These are phyloP conservation scores for Macaranga tanarius DNA, from an alignment of 441 rosid species.

Conservation along the genomic window DNA sequence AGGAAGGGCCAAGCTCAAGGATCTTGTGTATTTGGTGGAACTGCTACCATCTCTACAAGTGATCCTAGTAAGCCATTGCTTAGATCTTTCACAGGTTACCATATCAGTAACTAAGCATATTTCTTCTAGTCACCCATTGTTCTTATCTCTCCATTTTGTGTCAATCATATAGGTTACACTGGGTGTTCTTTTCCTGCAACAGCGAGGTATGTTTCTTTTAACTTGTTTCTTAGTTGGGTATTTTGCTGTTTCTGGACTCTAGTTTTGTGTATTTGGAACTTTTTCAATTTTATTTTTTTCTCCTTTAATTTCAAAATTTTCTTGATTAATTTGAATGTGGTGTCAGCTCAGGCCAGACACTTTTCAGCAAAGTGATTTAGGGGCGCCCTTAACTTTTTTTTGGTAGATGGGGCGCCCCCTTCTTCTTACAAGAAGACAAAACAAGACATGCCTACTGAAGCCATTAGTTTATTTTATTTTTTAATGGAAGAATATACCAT, in stretches of 20 bases:
- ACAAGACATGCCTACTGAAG: constrained; percentile 1
- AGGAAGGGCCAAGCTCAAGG: constrained; percentile 59
- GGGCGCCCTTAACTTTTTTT: constrained; percentile 1
- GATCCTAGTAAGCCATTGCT: constrained; percentile 63
- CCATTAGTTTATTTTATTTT: neutral
- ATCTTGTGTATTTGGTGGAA: constrained; percentile 65
- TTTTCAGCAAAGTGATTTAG: neutral
- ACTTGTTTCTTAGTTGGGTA: neutral
- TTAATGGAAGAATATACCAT: neutral
- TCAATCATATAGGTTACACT: constrained; percentile 28
- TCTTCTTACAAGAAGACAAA: constrained; percentile 3
- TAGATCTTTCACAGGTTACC: neutral
- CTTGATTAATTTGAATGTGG: neutral
- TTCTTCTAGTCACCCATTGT: neutral
- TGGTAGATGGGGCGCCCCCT: neutral
- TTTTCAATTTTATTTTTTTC: too few relatives aligned
- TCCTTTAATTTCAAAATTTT: neutral
- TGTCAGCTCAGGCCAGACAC: constrained; percentile 9
- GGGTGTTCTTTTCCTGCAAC: constrained; percentile 52
- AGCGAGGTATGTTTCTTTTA: constrained; percentile 37
- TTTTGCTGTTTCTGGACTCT: neutral
- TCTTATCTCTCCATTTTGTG: neutral
- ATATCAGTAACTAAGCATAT: neutral
- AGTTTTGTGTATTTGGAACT: neutral
- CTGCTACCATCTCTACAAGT: constrained; percentile 51